phyloP scores from a whole-genome alignment of 148 eudicot species.

The Persicaria maculosa region DNA sequence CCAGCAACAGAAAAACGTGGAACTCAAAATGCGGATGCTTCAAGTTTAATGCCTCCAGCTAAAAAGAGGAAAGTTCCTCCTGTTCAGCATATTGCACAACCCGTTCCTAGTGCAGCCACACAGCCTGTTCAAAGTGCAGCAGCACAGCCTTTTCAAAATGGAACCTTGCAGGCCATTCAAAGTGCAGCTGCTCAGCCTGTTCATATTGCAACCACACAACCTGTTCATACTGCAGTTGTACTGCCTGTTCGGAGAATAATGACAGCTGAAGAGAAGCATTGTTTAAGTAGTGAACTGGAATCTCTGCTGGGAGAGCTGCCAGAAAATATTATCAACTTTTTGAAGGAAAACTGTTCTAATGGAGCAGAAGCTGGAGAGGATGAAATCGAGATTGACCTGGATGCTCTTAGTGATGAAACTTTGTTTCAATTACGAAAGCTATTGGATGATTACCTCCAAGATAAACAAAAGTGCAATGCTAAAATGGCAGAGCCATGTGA shows the following conservation, averaged over 20 bases:
- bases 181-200: constrained; percentile 14
- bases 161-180: no score
- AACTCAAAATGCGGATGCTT: constrained; percentile 24
- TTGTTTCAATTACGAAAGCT: constrained; percentile 45
- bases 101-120: constrained; percentile 5
- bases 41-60: constrained; percentile 24
- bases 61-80: constrained; percentile 42
- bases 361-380: constrained; percentile 40
- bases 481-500: constrained; percentile 56
- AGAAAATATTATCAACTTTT: constrained; percentile 40
- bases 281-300: constrained; percentile 48
- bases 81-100: constrained; percentile 16
- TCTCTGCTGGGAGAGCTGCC: constrained; percentile 37
- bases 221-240: neutral
- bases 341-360: constrained; percentile 37
- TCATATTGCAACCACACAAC: constrained; percentile 12
- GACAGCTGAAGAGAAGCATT: constrained; percentile 49
- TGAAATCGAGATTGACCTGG: constrained; percentile 66
- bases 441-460: constrained; percentile 40
- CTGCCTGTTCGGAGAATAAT: constrained; percentile 24
- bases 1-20: constrained; percentile 18
- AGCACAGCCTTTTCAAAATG: neutral
- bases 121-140: neutral
- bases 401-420: constrained; percentile 41
- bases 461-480: constrained; percentile 26